A percentile compares a stretch with the other conserved stretches of the same genome.
phyloP scores from a whole-genome alignment of 1,139 yeast species.

The Kazachstania sp. region DNA sequence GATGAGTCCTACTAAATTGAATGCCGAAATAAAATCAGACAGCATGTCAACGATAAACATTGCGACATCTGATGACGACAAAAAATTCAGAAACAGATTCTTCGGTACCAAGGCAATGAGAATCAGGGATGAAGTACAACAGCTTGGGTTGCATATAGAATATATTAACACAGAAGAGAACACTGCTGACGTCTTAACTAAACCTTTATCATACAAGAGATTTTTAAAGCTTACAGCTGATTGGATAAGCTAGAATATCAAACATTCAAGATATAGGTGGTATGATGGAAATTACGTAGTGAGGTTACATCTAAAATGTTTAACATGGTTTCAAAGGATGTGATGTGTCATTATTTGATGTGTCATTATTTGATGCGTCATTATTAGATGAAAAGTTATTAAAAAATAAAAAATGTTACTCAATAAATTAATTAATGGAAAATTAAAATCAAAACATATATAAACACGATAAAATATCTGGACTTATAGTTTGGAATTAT shows the following conservation, averaged over 20 bases:
- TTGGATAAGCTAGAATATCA: not conserved
- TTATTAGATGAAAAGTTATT: no score
- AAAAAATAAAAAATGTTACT: no score
- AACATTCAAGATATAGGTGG: not conserved
- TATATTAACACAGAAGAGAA: not conserved
- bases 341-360: no score
- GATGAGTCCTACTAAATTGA: not conserved
- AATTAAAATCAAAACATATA: no score
- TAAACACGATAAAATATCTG: no score
- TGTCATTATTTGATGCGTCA: no score
- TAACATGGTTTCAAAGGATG: no score
- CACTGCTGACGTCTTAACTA: not conserved
- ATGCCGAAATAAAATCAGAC: not conserved
- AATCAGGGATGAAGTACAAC: not conserved
- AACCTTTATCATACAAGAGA: not conserved
- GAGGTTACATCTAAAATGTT: no score
- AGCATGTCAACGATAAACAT: not conserved
- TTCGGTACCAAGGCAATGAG: conserved; percentile 2
- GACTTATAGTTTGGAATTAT: no score
- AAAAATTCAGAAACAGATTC: conserved; percentile 3
- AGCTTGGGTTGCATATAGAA: not conserved
- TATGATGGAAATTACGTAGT: not conserved
- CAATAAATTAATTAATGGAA: no score
- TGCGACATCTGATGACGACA: not conserved
- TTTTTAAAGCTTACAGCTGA: not conserved